Conservation (phyloP, 1,284 basidiomycete genomes). For the Cystobasidium slooffiae region DNA sequence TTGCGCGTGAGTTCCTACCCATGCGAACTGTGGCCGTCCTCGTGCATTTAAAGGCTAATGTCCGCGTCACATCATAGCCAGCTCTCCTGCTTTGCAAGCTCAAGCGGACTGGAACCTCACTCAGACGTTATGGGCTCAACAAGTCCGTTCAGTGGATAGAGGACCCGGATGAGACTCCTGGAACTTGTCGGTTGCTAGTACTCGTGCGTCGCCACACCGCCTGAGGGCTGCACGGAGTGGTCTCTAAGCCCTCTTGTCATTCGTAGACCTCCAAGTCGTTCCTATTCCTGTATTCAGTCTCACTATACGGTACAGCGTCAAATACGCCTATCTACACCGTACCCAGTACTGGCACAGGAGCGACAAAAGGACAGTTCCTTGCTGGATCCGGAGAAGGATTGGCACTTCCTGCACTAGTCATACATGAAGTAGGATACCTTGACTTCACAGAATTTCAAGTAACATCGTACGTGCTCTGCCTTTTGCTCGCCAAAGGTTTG, state of each 20-base stretch:
- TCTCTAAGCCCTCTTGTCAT: not conserved
- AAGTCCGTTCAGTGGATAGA: conserved; percentile 43
- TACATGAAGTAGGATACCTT: conserved; percentile 35
- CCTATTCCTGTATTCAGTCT: conserved; percentile 33
- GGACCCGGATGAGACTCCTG: conserved; percentile 12
- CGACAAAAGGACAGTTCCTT: conserved; percentile 39
- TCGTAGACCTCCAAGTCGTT: conserved; percentile 41
- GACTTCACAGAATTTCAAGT: conserved; percentile 41
- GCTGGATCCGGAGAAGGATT: conserved; percentile 41
- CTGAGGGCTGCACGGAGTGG: not conserved
- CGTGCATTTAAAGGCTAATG: not conserved
- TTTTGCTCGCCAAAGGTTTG: not conserved
- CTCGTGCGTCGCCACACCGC: not conserved
- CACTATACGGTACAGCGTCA: not conserved
- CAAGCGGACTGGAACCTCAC: conserved; percentile 36
- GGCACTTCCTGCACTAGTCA: conserved; percentile 32
- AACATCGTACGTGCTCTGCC: conserved; percentile 21
- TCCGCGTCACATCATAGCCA: conserved; percentile 12
- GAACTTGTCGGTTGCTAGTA: conserved; percentile 23
- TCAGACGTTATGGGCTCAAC: conserved; percentile 45
- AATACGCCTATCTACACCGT: conserved; percentile 30
- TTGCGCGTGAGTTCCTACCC: conserved; percentile 20
- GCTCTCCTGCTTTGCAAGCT: conserved; percentile 44
- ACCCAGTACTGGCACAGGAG: conserved; percentile 30
- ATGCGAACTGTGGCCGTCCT: not conserved